Base-by-base conservation (phyloP, 345 rosid genomes). In the Trapa incisa region DNA sequence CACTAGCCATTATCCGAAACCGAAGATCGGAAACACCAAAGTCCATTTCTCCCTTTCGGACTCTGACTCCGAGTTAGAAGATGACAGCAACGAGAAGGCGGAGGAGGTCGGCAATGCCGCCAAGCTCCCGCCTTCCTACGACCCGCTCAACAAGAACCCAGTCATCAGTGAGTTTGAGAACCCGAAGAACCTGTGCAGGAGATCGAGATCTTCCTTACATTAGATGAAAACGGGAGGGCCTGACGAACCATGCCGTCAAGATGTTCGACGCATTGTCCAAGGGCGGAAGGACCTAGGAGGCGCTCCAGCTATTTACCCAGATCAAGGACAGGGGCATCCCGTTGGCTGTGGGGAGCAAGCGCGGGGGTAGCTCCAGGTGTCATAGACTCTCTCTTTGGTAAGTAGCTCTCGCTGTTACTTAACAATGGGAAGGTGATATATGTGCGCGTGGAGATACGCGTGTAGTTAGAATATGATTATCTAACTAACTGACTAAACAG, bases 221-320 rank as follows among this genome's bases (percentile, higher is more conserved):
- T 75, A 81, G 48, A 84, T 90, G 92, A 69, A 82, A 39, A 67
- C 85, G 0, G 0, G 86, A 83, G 16, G 88, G 89, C 3, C 82
- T 90, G 0, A 61, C 71, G 2, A 72, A 81, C 65, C 71, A 80
- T 65, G 97, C 95, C 43, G 81, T 82, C 72, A 88, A 86, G 84
- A 88, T 88, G 95, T 88, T 90, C 82, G 97, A 90, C 74, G 86
- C 75, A 2, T 80, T 90, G 84, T 88, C 97, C 14, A 85, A 82
- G 73, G 87, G 88, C 72, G 97, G 92, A 0, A 80, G 80, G 35
- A 83, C 87, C 13, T 92, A 86, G 68, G 91, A 91, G 70, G 92
- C 97, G 1, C 76, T 88, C 35, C 78, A 88, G 71, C 89, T 91
- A 64, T 88, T 88, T 76, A 33, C 84, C 5, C 85, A 83, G 65